These are phyloP conservation scores for Saccharum spontaneum DNA, from an alignment of 176 grass and related monocot species.

Conservation along the genomic window DNA sequence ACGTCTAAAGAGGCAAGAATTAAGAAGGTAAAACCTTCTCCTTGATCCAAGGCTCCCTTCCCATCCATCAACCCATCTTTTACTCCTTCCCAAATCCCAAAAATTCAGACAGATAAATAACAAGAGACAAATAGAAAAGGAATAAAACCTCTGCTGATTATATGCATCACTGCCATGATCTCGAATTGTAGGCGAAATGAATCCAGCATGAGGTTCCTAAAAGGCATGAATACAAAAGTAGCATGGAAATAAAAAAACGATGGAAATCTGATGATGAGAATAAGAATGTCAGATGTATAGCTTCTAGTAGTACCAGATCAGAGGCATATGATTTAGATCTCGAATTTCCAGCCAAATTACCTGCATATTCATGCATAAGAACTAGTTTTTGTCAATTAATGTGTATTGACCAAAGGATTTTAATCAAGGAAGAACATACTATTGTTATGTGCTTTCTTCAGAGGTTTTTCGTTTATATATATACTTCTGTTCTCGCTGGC, in stretches of 20 bases:
- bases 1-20: not conserved
- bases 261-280: constrained; percentile 14
- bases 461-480: constrained; percentile 28
- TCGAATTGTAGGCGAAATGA: constrained; percentile 43
- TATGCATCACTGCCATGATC: constrained; percentile 29
- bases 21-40: not conserved
- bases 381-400: not conserved
- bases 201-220: constrained; percentile 75
- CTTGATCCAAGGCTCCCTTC: not conserved
- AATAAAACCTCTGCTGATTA: constrained; percentile 48
- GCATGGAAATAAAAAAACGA: not conserved
- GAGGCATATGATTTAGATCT: constrained; percentile 49
- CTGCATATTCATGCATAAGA: constrained; percentile 43
- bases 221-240: constrained; percentile 19
- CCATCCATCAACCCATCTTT: not conserved
- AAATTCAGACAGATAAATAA: not conserved
- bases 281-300: constrained; percentile 9
- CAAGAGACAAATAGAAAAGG: not conserved
- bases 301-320: constrained; percentile 53
- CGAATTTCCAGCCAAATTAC: constrained; percentile 30
- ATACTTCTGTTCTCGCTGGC: constrained; percentile 22
- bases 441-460: constrained; percentile 51
- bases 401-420: constrained; percentile 1
- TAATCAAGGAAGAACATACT: constrained; percentile 32
- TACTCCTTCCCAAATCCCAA: not conserved